A percentile compares a stretch with the other conserved stretches of the same genome.
These are phyloP conservation scores for Cyathus striatus DNA, from an alignment of 768 basidiomycete species.

Conservation along the genomic window DNA sequence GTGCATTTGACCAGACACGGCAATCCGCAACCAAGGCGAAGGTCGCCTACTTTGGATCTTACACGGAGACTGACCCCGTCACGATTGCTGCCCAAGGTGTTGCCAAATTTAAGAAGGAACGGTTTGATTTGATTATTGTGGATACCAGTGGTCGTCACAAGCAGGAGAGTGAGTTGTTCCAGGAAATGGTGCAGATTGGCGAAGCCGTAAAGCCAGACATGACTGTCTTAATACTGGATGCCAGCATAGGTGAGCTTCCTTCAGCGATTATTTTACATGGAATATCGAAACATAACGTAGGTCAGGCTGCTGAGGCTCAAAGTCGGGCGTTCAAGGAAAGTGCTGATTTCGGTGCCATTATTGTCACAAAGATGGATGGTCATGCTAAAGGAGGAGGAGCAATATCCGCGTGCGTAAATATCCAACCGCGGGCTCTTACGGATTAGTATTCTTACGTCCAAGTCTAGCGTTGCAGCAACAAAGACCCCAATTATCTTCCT, in stretches of 20 bases:
- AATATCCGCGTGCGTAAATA: slow-evolving; percentile 94
- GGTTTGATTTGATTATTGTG: slow-evolving; percentile 98
- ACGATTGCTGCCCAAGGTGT: slow-evolving; percentile 93
- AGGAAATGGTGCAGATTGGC: slow-evolving; percentile 97
- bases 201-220: slow-evolving; percentile 92
- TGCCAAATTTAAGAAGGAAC: slow-evolving; percentile 94
- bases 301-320: slow-evolving; percentile 97
- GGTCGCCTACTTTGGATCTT: slow-evolving; percentile 97
- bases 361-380: slow-evolving; percentile 99
- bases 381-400: slow-evolving; percentile 99
- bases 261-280: background rate
- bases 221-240: slow-evolving; percentile 94
- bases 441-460: too few species aligned
- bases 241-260: slow-evolving; percentile 73
- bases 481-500: slow-evolving; percentile 99
- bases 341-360: slow-evolving; percentile 96
- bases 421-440: too few species aligned
- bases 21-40: slow-evolving; percentile 99
- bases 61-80: slow-evolving; percentile 98
- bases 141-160: slow-evolving; percentile 97
- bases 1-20: slow-evolving; percentile 98
- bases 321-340: slow-evolving; percentile 97
- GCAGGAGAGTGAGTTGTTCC: slow-evolving; percentile 93
- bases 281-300: slow-evolving; percentile 25
- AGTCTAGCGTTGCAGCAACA: slow-evolving; percentile 92